Conservation (phyloP, 1,139 yeast genomes). For the Groenewaldozyma sp. region DNA sequence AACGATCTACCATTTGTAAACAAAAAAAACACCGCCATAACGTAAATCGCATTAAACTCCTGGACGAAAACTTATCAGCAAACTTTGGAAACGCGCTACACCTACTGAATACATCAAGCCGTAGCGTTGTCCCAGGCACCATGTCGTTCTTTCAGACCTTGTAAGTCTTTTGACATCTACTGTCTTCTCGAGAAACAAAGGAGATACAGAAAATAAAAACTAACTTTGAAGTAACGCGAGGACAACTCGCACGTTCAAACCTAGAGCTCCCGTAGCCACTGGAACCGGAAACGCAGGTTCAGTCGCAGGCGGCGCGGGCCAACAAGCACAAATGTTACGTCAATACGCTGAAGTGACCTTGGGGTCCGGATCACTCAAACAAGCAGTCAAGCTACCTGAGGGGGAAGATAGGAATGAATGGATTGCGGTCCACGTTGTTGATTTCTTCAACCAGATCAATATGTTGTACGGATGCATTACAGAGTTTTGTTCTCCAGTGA, state of each 20-base stretch:
- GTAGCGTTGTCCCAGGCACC: no score
- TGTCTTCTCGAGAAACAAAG: no score
- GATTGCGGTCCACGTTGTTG: conserved; percentile 78
- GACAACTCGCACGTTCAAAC: conserved; percentile 23
- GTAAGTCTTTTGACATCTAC: conserved; percentile 7
- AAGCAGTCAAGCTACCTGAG: conserved; percentile 87
- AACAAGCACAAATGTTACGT: conserved; percentile 34
- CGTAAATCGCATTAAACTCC: no score
- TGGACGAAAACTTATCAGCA: no score
- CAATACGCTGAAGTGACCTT: conserved; percentile 89
- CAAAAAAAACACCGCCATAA: no score
- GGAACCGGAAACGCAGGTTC: neutral
- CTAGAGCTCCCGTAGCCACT: conserved; percentile 15
- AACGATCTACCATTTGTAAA: no score
- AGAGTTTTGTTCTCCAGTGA: conserved; percentile 84
- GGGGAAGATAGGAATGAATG: conserved; percentile 92
- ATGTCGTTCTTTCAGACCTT: conserved; percentile 21
- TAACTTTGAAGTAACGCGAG: conserved; percentile 17
- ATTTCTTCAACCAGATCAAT: conserved; percentile 86
- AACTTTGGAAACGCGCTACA: no score
- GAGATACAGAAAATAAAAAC: no score
- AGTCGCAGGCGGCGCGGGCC: conserved; percentile 7
- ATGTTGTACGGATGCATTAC: conserved; percentile 96
- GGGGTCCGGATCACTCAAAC: conserved; percentile 84
- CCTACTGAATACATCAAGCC: no score